A percentile compares a stretch with the other conserved stretches of the same genome.
Evolutionary conservation across 768 basidiomycete species (phyloP).

Genomic region (Lyophyllum decastes): DNA sequence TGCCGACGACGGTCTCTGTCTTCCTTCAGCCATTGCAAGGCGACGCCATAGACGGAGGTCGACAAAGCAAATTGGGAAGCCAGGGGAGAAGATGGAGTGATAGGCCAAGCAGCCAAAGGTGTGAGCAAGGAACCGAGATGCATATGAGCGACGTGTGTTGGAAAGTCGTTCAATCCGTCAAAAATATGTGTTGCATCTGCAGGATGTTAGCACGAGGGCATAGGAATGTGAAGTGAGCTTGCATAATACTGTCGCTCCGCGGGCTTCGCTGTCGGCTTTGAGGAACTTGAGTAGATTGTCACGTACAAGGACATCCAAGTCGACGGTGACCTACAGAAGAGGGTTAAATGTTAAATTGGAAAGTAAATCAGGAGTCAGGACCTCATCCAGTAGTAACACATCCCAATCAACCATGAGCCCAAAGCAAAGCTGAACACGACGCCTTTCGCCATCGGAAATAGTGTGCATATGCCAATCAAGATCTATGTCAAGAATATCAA

Average conservation of each 20-base stretch:
- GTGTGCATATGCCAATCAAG: conserved; percentile 95
- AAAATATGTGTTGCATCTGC: conserved; percentile 97
- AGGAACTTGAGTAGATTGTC: conserved; percentile 89
- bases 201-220: conserved; percentile 2
- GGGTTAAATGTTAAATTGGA: conserved; percentile 1
- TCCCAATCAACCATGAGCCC: conserved; percentile 97
- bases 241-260: conserved; percentile 90
- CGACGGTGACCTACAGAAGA: conserved; percentile 80
- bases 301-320: conserved; percentile 94
- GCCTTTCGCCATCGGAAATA: conserved; percentile 95
- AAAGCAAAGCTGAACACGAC: conserved; percentile 90
- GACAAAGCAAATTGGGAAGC: conserved; percentile 21
- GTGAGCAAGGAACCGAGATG: conserved; percentile 76
- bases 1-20: conserved; percentile 69
- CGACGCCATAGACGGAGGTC: conserved; percentile 64
- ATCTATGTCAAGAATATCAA: conserved; percentile 94
- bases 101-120: conserved; percentile 71
- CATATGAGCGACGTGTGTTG: conserved; percentile 93
- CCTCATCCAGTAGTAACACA: conserved; percentile 91
- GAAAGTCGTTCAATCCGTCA: conserved; percentile 88
- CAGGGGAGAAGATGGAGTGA: conserved; percentile 26
- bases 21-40: conserved; percentile 84
- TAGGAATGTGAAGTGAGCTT: conserved; percentile 25
- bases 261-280: conserved; percentile 72
- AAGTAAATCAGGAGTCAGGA: conserved; percentile 28